phyloP scores from a whole-genome alignment of 1,284 basidiomycete species.

The Microbotryum intermedium region DNA sequence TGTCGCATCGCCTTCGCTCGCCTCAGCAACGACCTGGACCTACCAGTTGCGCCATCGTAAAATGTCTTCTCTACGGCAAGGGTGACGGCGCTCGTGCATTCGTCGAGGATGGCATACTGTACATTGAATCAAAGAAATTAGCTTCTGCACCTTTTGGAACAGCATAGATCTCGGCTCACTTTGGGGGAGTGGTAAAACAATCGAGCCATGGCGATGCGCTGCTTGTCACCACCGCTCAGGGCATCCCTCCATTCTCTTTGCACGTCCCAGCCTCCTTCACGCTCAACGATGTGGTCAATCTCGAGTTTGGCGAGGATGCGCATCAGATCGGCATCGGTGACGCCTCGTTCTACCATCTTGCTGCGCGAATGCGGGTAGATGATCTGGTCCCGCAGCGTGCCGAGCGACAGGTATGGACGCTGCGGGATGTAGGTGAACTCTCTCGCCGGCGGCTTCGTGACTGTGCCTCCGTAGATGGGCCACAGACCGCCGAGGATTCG shows the following conservation, averaged over 20 bases:
- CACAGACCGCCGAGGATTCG: conserved; percentile 92
- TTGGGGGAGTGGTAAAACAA: conserved; percentile 93
- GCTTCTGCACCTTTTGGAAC: neutral
- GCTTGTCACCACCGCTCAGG: conserved; percentile 60
- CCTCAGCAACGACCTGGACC: conserved; percentile 15
- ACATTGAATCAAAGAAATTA: neutral
- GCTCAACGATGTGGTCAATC: conserved; percentile 78
- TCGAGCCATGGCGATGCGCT: conserved; percentile 88
- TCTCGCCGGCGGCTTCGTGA: conserved; percentile 81
- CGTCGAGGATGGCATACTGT: conserved; percentile 91
- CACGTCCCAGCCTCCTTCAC: conserved; percentile 93
- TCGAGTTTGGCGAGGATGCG: conserved; percentile 68
- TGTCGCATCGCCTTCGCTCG: neutral
- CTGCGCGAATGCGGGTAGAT: conserved; percentile 68
- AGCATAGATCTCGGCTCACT: conserved; percentile 42
- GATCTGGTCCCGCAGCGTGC: conserved; percentile 86
- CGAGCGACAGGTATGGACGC: conserved; percentile 83
- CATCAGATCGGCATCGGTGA: conserved; percentile 68
- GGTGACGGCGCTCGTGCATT: conserved; percentile 90
- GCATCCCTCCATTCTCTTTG: conserved; percentile 82
- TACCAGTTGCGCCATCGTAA: conserved; percentile 78
- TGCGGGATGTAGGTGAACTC: conserved; percentile 95
- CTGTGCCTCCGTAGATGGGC: conserved; percentile 89
- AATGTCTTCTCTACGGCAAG: conserved; percentile 67
- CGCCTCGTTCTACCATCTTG: conserved; percentile 62